Evolutionary conservation across 148 eudicot species (phyloP).

Genomic region (Chenopodium quinoa): DNA sequence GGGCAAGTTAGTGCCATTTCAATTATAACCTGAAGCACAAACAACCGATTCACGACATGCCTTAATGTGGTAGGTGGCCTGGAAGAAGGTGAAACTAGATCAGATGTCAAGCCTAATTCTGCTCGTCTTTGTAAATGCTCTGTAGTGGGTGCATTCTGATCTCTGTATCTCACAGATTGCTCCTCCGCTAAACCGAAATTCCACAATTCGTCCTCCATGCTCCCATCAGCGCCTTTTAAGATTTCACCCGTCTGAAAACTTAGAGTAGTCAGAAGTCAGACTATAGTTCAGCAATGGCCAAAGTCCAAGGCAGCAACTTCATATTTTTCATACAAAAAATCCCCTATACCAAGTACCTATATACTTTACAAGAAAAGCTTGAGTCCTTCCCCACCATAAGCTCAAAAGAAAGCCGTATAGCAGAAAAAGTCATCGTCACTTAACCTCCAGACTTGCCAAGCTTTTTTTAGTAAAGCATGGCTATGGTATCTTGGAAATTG

Average conservation of each 20-base stretch:
- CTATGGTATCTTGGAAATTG: background rate
- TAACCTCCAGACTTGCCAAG: background rate
- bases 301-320: slow-evolving; percentile 12
- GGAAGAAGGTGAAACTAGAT: slow-evolving; percentile 31
- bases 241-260: slow-evolving; percentile 66
- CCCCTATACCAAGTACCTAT: slow-evolving; percentile 1
- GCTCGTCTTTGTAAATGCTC: slow-evolving; percentile 32
- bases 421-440: background rate
- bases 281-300: slow-evolving; percentile 14
- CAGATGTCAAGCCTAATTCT: slow-evolving; percentile 29
- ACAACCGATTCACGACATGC: slow-evolving; percentile 41
- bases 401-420: background rate
- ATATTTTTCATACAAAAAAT: background rate
- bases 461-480: background rate
- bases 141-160: slow-evolving; percentile 18
- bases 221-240: slow-evolving; percentile 41
- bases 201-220: slow-evolving; percentile 41
- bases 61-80: slow-evolving; percentile 32
- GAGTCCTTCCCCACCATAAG: background rate
- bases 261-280: slow-evolving; percentile 36
- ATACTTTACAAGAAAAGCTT: background rate
- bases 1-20: slow-evolving; percentile 43
- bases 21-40: slow-evolving; percentile 67
- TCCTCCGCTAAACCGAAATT: slow-evolving; percentile 32
- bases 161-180: slow-evolving; percentile 30